phyloP scores from a whole-genome alignment of 805 yeast species.

The Grigorovia transvaalensis region DNA sequence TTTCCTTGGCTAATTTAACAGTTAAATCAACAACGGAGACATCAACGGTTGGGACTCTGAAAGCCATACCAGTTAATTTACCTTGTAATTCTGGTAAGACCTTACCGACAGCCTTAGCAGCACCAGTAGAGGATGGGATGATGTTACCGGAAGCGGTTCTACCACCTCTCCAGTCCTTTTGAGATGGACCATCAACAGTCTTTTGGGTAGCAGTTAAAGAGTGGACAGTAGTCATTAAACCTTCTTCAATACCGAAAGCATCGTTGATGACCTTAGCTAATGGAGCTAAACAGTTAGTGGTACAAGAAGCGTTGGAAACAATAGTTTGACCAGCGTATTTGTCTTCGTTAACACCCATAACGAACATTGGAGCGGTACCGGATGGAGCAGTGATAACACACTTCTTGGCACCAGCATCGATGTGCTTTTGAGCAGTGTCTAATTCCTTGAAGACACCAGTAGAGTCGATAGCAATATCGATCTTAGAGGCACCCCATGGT shows the following conservation, averaged over 20 bases:
- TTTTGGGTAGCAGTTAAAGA: conserved; percentile 64
- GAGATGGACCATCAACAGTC: conserved; percentile 70
- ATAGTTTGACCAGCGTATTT: conserved; percentile 48
- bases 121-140: conserved; percentile 69
- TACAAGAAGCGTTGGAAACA: conserved; percentile 63
- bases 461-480: conserved; percentile 58
- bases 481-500: conserved; percentile 57
- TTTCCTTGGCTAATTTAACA: conserved; percentile 46
- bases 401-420: conserved; percentile 66
- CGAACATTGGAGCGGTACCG: conserved; percentile 63
- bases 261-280: conserved; percentile 61
- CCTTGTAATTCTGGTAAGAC: conserved; percentile 64
- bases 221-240: conserved; percentile 68
- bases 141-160: conserved; percentile 69
- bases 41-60: conserved; percentile 67
- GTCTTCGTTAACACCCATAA: conserved; percentile 58
- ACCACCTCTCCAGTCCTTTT: conserved; percentile 76
- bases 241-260: conserved; percentile 58
- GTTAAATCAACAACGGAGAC: conserved; percentile 66
- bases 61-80: conserved; percentile 63
- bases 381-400: conserved; percentile 67
- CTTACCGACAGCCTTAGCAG: conserved; percentile 69
- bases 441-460: conserved; percentile 62
- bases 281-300: conserved; percentile 68
- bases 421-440: conserved; percentile 58